phyloP scores from a whole-genome alignment of 2,329 filamentous ascomycete species.

The Ophiocordyceps unilateralis region DNA sequence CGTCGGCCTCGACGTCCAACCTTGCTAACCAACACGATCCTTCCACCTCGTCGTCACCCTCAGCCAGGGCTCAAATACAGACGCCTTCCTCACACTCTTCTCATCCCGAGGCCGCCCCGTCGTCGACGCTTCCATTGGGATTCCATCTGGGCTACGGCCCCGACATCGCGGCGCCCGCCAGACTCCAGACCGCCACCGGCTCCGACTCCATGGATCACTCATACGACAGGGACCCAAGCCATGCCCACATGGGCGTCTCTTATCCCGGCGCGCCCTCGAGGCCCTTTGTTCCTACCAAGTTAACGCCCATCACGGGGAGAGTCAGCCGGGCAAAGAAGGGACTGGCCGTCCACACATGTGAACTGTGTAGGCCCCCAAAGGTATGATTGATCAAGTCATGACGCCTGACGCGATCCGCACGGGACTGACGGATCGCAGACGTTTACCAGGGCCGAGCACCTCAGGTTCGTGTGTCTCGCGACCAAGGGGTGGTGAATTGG shows the following conservation, averaged over 20 bases:
- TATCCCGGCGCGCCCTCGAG: slow-evolving; percentile 17
- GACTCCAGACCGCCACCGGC: slow-evolving; percentile 27
- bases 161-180: slow-evolving; percentile 7
- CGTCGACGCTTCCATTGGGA: slow-evolving; percentile 8
- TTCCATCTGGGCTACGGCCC: slow-evolving; percentile 9
- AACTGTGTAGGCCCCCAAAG: slow-evolving; percentile 33
- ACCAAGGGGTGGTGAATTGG: not conserved
- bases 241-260: slow-evolving; percentile 7
- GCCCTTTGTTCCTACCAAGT: slow-evolving; percentile 25
- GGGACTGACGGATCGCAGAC: slow-evolving; percentile 21
- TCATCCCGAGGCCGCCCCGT: slow-evolving; percentile 6
- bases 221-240: slow-evolving; percentile 9
- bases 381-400: slow-evolving; percentile 12
- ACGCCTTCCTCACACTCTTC: slow-evolving; percentile 9
- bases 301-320: slow-evolving; percentile 38
- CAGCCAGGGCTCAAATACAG: slow-evolving; percentile 17
- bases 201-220: slow-evolving; percentile 30
- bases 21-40: slow-evolving; percentile 21
- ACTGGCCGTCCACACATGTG: slow-evolving; percentile 37
- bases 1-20: slow-evolving; percentile 19
- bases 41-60: slow-evolving; percentile 13
- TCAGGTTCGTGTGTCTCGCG: slow-evolving; percentile 27
- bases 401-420: not conserved
- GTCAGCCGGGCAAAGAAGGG: slow-evolving; percentile 43
- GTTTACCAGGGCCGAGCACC: slow-evolving; percentile 44